Evolutionary conservation across 768 basidiomycete genomes (phyloP), one percentile per base, ranked within the genome.

Genomic region (Collybiopsis confluens): DNA sequence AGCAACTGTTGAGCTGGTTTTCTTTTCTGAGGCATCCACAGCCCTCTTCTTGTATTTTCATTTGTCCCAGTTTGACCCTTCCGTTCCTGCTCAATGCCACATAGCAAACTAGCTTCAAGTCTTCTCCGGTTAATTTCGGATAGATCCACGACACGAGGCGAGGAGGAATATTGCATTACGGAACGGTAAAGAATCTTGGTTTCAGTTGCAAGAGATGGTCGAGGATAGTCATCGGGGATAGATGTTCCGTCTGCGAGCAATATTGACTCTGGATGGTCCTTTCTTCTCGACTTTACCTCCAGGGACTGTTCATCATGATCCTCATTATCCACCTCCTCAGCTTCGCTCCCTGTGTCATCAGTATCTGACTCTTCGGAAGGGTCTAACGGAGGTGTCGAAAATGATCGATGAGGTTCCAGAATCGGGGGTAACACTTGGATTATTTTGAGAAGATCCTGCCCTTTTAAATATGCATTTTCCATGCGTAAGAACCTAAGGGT

Each of bases 381-480:
- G 35, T 81, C 81, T 23, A 88, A 72, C 0, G 86, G 81, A 1
- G 89, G 89, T 1, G 89, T 88, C 4, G 82, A 76, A 10, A 73
- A 57, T 43, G 83, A 55, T 74, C 56, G 73, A 57, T 43, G 24
- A 36, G 77, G 75, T 45, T 73, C 73, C 3, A 78, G 73, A n/a
- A 91, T 80, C 0, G 74, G 73, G 16, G 88, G 89, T 0, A 98
- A 75, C 5, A 82, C 64, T 58, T 88, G 82, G 52, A 98, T 85
- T 60, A 92, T 90, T 48, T 80, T 78, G 55, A 98, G 82, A 0
- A 98, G 79, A 61, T 95, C 92, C 67, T 92, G 90, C 2, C 93
- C 92, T 65, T 90, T 94, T 70, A 98, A 85, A 65, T 91, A 93
- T 2, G 91, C 81, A 65, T 98, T 98, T 69, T 98, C 95, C 33